Percentiles rank a stretch among this genome's conserved stretches.
Conservation (phyloP, 257 asterid species). For the Buddleja alternifolia region DNA sequence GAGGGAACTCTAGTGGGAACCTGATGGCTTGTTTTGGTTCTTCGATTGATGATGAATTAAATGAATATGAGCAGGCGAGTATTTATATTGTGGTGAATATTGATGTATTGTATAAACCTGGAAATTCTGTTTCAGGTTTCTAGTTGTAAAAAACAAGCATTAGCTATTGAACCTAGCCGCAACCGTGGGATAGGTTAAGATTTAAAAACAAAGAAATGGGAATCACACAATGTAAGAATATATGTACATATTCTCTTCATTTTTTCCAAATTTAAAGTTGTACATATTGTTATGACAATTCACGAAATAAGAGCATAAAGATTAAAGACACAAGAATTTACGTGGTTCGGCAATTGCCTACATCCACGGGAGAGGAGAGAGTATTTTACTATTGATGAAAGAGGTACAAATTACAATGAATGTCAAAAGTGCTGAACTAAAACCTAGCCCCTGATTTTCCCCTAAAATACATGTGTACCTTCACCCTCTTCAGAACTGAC, state of each 20-base stretch:
- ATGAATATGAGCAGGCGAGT: not conserved
- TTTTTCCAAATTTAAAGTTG: slow-evolving; percentile 19
- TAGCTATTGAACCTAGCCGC: slow-evolving; percentile 38
- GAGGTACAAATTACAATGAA: too few relatives aligned
- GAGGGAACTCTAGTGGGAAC: slow-evolving; percentile 51
- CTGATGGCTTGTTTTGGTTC: slow-evolving; percentile 32
- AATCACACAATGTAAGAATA: not conserved
- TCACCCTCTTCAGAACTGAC: too few relatives aligned
- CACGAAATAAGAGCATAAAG: too few relatives aligned
- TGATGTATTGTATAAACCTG: not conserved
- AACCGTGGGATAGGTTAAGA: slow-evolving; percentile 31
- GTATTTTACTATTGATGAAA: too few relatives aligned
- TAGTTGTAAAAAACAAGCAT: not conserved
- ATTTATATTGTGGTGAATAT: slow-evolving; percentile 28
- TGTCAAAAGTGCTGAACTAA: too few relatives aligned
- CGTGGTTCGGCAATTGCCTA: too few relatives aligned
- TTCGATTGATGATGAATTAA: slow-evolving; percentile 15
- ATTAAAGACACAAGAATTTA: too few relatives aligned
- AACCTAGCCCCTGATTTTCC: too few relatives aligned
- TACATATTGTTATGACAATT: too few relatives aligned
- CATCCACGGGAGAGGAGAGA: too few relatives aligned
- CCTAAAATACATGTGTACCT: too few relatives aligned
- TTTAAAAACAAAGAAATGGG: not conserved
- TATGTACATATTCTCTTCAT: slow-evolving; percentile 27
- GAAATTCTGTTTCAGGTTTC: not conserved